Evolutionary conservation across 2,329 filamentous ascomycete genomes (phyloP).

Genomic region (Exserohilum turcica): DNA sequence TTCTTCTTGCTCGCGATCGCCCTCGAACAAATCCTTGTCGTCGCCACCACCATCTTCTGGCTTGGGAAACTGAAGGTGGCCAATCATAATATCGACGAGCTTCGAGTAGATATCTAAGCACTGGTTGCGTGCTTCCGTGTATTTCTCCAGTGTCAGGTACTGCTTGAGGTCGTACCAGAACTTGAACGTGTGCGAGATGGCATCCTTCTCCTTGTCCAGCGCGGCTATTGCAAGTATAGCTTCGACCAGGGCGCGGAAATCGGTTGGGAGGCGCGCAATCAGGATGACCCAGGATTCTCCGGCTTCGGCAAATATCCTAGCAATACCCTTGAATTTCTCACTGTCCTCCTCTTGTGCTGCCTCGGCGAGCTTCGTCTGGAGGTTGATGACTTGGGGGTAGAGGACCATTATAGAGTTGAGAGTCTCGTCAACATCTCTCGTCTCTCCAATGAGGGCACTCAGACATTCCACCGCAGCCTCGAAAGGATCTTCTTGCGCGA

Average conservation of each 20-base stretch:
- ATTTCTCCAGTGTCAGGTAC: constrained; percentile 88
- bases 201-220: constrained; percentile 85
- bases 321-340: constrained; percentile 85
- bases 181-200: constrained; percentile 89
- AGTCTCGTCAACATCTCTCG: constrained; percentile 89
- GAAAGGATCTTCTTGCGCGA: constrained; percentile 77
- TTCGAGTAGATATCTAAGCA: constrained; percentile 83
- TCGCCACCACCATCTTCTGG: constrained; percentile 72
- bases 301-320: constrained; percentile 88
- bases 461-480: constrained; percentile 90
- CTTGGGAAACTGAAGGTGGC: constrained; percentile 83
- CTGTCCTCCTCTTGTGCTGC: constrained; percentile 79
- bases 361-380: constrained; percentile 76
- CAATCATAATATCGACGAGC: constrained; percentile 90
- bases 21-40: constrained; percentile 87
- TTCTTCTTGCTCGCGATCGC: constrained; percentile 93
- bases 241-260: constrained; percentile 86
- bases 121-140: constrained; percentile 77
- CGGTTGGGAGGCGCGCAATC: constrained; percentile 79
- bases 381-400: constrained; percentile 77
- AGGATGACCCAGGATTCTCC: constrained; percentile 94
- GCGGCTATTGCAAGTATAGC: constrained; percentile 89
- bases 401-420: constrained; percentile 79
- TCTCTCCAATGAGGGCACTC: constrained; percentile 89
- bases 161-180: constrained; percentile 99